Evolutionary conservation across 2,329 filamentous ascomycete species (phyloP), one percentile per base, ranked within the genome.

Genomic region (Aureobasidium sp.): DNA sequence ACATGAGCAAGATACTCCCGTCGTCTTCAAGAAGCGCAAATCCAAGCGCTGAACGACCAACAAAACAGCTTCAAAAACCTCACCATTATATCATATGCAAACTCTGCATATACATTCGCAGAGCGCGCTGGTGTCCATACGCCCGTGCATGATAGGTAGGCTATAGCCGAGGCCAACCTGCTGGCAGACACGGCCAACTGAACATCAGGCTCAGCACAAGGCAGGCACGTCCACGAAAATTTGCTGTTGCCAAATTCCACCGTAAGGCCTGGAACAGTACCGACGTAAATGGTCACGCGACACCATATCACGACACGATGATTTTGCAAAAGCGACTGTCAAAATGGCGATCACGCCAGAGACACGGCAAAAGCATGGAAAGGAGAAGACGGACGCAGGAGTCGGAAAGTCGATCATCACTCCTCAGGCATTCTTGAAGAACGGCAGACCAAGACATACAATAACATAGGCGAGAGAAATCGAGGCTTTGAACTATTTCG

Each of bases 11-110:
- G 68, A 67, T 37, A 78, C 81, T 2, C 78, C 82, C 0, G 81
- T 91, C 2, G 77, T 91, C 3, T 94, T 93, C 75, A 93, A 92
- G 76, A 92, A 91, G 76, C 79, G 89, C 60, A 93, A 91, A 70
- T 66, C 67, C 22, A 73, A 73, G 66, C 71, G 67, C 60, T 73
- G 71, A 73, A 48, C 6, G 37, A 35, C 1, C 11, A 2, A 2
- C 1, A 59, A 14, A 12, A n/a, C 6, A 4, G 7, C 24, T 8
- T 19, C 15, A 8, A 22, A 8, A 35, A 24, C 15, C 17, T 19
- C 44, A 15, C 7, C 52, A 56, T 39, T 6, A 42, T 39, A 7
- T 40, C 9, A 17, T 4, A 8, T 29, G 2, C n/a, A 14, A n/a
- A 15, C 11, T 52, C 11, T n/a, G 17, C 33, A 19, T 11, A 15